Base-by-base conservation (phyloP, 148 eudicot species). In the Suaeda aralocaspica region DNA sequence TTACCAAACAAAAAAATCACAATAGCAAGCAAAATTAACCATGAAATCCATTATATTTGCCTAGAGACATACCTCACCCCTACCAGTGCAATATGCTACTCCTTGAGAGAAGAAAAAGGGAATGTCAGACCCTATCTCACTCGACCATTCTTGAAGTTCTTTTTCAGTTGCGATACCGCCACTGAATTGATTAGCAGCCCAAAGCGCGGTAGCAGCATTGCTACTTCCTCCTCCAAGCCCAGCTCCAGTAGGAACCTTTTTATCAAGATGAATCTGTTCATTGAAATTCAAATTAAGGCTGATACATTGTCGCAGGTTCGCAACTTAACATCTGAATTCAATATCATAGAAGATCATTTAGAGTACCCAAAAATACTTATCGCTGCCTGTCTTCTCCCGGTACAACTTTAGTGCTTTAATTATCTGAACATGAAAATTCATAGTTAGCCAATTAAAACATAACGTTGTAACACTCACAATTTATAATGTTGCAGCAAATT, bases 151-250 rank as follows among this genome's bases (percentile, higher is more conserved):
- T 81, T 91, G 98, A 64, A 94, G 96, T 39, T 94, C 88, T 73
- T 89, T 84, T 75, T 89, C 97, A 16, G 92, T 79, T 22, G 92
- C 98, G 82, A 89, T 72, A 67, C 92, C 80, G 53, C 92, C 97
- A 79, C 84, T 83, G 67, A 94, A 94, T 57, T 89, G 97, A 80
- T 94, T 94, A 72, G 92, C 97, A 24, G 98, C 98, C 98, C 98
- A 94, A 64, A 94, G 76, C 69, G 98, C 85, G 67, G 98, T 94
- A 52, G 98, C 98, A 68, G 98, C 98, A 72, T 94, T 94, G 72
- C 98, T 89, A 76, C 98, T 94, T 64, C 98, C 98, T 64, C 97
- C 98, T 25, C 97, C 97, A 56, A 94, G 90, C 42, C 98, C 98
- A 48, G 98, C 98, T 53, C 98, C 98, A 0, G 98, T 94, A 1